A percentile compares a stretch with the other conserved stretches of the same genome.
Evolutionary conservation across 2,329 filamentous ascomycete genomes (phyloP).

Genomic region (Fusarium phyllophilum): DNA sequence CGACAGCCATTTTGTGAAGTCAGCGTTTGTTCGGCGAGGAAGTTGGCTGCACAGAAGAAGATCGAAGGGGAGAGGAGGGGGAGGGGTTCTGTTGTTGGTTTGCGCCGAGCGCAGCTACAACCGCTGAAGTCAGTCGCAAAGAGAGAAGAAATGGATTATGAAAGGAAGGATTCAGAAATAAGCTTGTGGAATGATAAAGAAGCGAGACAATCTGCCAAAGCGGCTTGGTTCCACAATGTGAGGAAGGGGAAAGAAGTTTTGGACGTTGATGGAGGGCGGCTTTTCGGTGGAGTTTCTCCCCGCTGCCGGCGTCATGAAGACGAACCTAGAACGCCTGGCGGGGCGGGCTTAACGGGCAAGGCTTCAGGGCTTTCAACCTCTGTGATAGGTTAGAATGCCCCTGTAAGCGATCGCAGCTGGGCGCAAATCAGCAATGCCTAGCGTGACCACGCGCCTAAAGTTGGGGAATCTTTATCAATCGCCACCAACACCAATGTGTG

Average conservation of each 20-base stretch:
- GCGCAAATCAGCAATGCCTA: constrained; percentile 38
- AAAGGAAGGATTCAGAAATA: neutral
- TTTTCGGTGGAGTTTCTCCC: constrained; percentile 43
- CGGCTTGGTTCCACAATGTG: constrained; percentile 38
- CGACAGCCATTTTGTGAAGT: constrained; percentile 73
- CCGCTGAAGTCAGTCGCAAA: constrained; percentile 21
- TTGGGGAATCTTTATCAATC: constrained; percentile 39
- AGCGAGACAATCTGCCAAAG: constrained; percentile 24
- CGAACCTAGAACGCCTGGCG: constrained; percentile 2
- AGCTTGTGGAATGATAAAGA: constrained; percentile 16
- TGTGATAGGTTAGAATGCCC: constrained; percentile 24
- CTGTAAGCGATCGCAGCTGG: constrained; percentile 20
- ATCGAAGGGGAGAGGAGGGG: constrained; percentile 19
- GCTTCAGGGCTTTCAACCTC: constrained; percentile 27
- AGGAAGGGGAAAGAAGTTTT: constrained; percentile 41
- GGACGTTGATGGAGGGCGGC: constrained; percentile 26
- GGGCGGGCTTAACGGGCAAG: constrained; percentile 15
- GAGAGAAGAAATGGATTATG: neutral
- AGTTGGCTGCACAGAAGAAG: constrained; percentile 10
- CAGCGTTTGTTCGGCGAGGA: constrained; percentile 10
- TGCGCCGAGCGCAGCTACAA: constrained; percentile 38
- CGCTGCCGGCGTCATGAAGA: constrained; percentile 40
- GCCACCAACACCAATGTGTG: constrained; percentile 16
- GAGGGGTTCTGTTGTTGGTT: constrained; percentile 27
- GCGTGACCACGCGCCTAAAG: constrained; percentile 33